These are phyloP conservation scores for Acanthamoeba lenticulata DNA, from an alignment of 208 protist species.

Conservation along the genomic window DNA sequence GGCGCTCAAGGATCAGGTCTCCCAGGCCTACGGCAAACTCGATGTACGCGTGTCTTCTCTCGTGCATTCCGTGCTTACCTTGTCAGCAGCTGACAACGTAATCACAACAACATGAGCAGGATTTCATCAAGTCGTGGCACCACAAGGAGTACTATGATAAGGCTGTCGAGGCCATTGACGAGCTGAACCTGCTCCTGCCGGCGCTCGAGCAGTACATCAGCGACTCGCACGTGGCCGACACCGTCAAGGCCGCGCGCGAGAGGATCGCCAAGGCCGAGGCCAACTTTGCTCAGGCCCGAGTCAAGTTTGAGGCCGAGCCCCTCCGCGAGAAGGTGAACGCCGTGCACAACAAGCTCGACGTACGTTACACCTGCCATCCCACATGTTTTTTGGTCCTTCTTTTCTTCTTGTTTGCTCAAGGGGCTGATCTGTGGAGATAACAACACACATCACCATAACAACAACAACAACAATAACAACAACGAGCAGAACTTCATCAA, in stretches of 20 bases:
- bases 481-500: constrained; percentile 63
- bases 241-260: constrained; percentile 39
- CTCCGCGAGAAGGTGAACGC: constrained; percentile 9
- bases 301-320: constrained; percentile 56
- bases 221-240: neutral
- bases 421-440: no score
- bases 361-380: neutral
- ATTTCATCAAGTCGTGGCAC: constrained; percentile 64
- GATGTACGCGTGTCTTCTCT: neutral
- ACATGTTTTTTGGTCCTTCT: neutral
- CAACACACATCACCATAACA: neutral
- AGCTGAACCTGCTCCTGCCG: constrained; percentile 49
- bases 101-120: neutral
- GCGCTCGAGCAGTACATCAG: constrained; percentile 19
- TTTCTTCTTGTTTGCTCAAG: no score
- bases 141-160: constrained; percentile 39
- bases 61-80: neutral
- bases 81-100: neutral
- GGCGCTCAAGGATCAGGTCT: constrained; percentile 12
- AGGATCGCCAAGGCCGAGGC: constrained; percentile 25
- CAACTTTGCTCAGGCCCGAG: constrained; percentile 38
- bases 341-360: constrained; percentile 27
- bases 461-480: neutral
- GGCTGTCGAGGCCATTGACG: constrained; percentile 36
- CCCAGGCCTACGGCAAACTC: neutral